Evolutionary conservation across 176 grass and related monocot genomes (phyloP), one percentile per base, ranked within the genome.

Genomic region (Eragrostis curvula): DNA sequence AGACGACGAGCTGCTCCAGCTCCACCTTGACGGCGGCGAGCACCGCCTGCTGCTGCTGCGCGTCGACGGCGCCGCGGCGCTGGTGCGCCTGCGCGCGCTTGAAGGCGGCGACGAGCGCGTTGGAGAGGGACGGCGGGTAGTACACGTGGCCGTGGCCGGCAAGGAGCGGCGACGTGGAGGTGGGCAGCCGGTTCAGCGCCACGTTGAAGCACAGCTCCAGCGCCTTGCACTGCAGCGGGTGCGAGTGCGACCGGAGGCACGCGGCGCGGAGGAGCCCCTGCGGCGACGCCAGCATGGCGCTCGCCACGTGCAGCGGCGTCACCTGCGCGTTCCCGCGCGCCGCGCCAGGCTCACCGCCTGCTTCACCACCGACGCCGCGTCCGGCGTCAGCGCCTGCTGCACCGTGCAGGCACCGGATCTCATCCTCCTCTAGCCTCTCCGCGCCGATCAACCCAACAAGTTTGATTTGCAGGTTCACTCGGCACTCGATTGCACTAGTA

Each of bases 151-250:
- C 68, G 53, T 67, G 73, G 63, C 53, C 50, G n/a, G n/a, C n/a
- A 41, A 91, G 73, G 46, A 89, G 66, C 48, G 94, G 89, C 70
- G 79, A 57, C 5, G 78, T 59, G 0, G 94, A 89, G 39, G 91
- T 79, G 5, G 94, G 94, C 20, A 97, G 85, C 25, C 94, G 91
- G 81, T 97, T 93, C 47, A 97, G 84, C 50, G 94, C 94, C 39
- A 97, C 94, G 75, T 94, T 97, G 82, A 97, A 97, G 81, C 91
- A 97, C 27, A 97, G 89, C 89, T 97, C 94, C 45, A 97, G 89
- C 1, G 94, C 91, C 75, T 91, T 93, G 84, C 84, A 97, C 89
- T 91, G 91, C 62, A 94, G 94, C 32, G 91, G 94, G 76, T 91
- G 94, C 21, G 91, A 89, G 73, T 93, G 89, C 18, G 94, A 97